Conservation (phyloP, 257 asterid species). For the Solanum etuberosum region DNA sequence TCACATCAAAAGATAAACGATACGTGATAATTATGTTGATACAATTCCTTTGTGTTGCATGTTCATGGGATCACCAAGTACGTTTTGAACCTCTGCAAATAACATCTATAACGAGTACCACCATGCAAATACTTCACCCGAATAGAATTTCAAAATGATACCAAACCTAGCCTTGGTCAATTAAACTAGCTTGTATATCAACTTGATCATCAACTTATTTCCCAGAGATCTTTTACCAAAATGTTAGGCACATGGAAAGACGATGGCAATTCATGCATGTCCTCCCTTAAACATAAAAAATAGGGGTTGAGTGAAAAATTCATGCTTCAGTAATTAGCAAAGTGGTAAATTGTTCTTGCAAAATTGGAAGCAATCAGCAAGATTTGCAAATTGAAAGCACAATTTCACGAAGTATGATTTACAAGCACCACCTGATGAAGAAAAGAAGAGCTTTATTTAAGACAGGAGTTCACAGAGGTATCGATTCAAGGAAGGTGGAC, state of each 20-base stretch:
- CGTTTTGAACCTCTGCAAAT: neutral
- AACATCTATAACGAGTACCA: neutral
- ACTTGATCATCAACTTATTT: neutral
- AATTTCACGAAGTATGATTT: neutral
- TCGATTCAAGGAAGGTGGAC: neutral
- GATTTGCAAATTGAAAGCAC: neutral
- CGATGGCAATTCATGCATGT: neutral
- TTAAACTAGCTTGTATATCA: neutral
- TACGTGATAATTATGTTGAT: neutral
- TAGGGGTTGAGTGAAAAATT: neutral
- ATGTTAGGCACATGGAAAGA: neutral
- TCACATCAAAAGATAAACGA: neutral
- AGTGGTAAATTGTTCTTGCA: neutral
- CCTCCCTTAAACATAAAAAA: neutral
- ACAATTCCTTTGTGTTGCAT: neutral
- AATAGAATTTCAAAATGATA: neutral
- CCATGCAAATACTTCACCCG: neutral
- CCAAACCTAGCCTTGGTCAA: neutral
- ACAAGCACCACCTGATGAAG: neutral
- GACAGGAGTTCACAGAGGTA: neutral
- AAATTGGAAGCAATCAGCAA: neutral
- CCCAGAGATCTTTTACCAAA: neutral
- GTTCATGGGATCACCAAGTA: neutral
- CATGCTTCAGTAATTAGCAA: neutral
- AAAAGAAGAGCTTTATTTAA: neutral